Conservation (phyloP, 192 early-diverging fungal genomes). For the Backusella westeae region DNA sequence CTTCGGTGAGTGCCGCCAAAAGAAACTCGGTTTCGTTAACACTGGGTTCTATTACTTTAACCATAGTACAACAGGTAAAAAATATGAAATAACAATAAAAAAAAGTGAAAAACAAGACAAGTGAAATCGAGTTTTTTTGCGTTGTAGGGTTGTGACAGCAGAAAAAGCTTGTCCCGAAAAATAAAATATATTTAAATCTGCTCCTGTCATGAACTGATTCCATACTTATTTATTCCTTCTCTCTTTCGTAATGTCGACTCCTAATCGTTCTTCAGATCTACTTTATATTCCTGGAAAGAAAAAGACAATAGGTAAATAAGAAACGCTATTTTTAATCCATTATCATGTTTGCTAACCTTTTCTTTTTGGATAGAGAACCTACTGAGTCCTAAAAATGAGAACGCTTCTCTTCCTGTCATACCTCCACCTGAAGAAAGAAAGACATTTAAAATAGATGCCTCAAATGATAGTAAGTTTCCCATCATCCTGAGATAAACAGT, state of each 20-base stretch:
- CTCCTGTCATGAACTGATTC: background rate
- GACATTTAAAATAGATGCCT: constrained; percentile 39
- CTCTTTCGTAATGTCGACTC: background rate
- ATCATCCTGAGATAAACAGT: no score
- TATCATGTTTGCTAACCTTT: background rate
- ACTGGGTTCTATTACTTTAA: constrained; percentile 40
- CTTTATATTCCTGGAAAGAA: constrained; percentile 14
- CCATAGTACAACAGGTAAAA: constrained; percentile 18
- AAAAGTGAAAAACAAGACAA: background rate
- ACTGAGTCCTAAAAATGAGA: background rate
- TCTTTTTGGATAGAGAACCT: background rate
- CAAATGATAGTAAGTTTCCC: constrained; percentile 30
- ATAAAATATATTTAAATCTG: background rate
- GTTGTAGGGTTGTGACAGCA: background rate
- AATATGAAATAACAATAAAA: background rate
- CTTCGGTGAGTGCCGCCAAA: constrained; percentile 62
- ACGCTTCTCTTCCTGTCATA: constrained; percentile 4
- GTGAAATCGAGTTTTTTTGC: background rate
- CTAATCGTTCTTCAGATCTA: constrained; percentile 7
- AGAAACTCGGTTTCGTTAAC: constrained; percentile 77
- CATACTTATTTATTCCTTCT: background rate
- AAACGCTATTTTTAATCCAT: background rate
- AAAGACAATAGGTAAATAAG: constrained; percentile 10
- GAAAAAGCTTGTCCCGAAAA: background rate
- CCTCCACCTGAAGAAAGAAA: constrained; percentile 39